These are phyloP conservation scores for Dissophora ornata DNA, from an alignment of 192 early-diverging fungal genomes.

Conservation along the genomic window DNA sequence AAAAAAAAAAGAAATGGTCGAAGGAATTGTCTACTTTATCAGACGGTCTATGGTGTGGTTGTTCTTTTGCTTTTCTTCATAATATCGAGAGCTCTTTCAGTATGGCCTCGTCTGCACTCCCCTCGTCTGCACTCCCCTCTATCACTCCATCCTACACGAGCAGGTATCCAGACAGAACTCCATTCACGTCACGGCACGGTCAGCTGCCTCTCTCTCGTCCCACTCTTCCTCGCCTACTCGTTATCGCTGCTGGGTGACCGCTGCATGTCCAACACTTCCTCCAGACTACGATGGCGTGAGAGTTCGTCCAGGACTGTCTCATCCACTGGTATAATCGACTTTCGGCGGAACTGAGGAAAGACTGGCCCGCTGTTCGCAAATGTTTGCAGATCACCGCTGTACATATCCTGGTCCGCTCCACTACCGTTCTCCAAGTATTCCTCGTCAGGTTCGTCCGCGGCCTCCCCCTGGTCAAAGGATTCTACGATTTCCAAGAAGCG, in stretches of 20 bases:
- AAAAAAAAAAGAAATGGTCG: no score
- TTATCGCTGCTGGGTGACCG: constrained; percentile 23
- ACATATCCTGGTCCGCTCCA: constrained; percentile 34
- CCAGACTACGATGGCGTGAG: constrained; percentile 66
- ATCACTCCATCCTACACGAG: background rate
- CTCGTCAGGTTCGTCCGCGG: constrained; percentile 27
- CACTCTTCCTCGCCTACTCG: constrained; percentile 5
- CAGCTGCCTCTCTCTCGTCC: no score
- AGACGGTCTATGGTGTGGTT: no score
- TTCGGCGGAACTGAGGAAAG: constrained; percentile 66
- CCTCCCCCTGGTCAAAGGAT: constrained; percentile 33
- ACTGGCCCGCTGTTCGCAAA: constrained; percentile 58
- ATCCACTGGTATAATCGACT: constrained; percentile 75
- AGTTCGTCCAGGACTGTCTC: constrained; percentile 69
- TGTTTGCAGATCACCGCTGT: constrained; percentile 54
- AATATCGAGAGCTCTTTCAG: no score
- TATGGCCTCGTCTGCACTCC: no score
- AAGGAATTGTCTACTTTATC: no score
- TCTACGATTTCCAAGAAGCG: no score
- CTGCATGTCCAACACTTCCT: constrained; percentile 60
- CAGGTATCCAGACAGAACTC: background rate
- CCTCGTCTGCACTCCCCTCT: no score
- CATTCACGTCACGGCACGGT: background rate
- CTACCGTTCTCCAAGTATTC: constrained; percentile 18
- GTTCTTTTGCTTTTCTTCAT: no score